Evolutionary conservation across 306 rosid genomes (phyloP).

Genomic region (Cucumis hystrix): DNA sequence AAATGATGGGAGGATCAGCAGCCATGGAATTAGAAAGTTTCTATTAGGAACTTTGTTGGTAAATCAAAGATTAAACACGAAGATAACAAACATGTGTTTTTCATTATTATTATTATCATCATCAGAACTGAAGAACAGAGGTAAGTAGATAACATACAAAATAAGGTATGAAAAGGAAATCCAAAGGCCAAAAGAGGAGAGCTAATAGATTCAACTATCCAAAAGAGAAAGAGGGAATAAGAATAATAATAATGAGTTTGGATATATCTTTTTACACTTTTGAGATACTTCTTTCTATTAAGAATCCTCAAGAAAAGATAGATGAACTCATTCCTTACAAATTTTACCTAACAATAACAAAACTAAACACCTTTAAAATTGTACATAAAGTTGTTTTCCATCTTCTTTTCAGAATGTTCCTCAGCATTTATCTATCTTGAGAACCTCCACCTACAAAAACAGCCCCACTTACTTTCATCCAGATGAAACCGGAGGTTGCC

Average conservation of each 20-base stretch:
- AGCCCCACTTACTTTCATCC: not conserved
- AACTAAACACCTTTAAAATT: not conserved
- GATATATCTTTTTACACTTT: not conserved
- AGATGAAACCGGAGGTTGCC: not conserved
- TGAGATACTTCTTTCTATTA: not conserved
- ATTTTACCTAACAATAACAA: not conserved
- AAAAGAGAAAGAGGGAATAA: not conserved
- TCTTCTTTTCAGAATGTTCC: too few species aligned
- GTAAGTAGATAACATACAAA: too few species aligned
- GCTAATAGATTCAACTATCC: not conserved
- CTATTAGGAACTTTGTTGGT: too few species aligned
- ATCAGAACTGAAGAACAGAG: too few species aligned
- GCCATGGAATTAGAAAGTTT: too few species aligned
- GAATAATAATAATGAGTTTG: not conserved
- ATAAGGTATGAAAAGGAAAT: too few species aligned
- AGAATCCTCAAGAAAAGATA: not conserved
- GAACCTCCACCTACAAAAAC: not conserved
- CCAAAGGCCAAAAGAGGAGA: not conserved
- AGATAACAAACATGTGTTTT: too few species aligned
- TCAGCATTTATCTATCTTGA: too few species aligned
- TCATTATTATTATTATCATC: too few species aligned
- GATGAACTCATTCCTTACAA: not conserved
- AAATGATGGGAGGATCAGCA: too few species aligned
- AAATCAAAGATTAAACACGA: too few species aligned
- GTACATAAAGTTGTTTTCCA: too few species aligned